Evolutionary conservation across 805 yeast species (phyloP).

Genomic region (Candida ulmi): DNA sequence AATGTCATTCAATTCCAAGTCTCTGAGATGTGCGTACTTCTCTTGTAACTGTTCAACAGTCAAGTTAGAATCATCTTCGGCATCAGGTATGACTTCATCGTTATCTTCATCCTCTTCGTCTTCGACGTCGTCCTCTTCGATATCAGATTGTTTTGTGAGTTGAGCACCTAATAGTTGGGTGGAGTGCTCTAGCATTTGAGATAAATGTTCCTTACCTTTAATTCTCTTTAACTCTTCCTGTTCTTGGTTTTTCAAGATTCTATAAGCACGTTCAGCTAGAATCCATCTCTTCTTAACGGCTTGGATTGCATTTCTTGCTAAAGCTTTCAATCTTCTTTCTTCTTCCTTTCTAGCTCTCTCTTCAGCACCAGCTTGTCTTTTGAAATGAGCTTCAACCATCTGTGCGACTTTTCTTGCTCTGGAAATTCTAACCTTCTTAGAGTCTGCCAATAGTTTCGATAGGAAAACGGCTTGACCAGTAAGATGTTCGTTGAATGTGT

Average conservation of each 20-base stretch:
- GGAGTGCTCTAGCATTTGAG: conserved; percentile 85
- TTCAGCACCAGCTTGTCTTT: conserved; percentile 80
- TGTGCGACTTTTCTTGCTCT: conserved; percentile 67
- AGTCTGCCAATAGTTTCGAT: conserved; percentile 63
- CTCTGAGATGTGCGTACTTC: conserved; percentile 21
- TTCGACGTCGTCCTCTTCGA: conserved; percentile 9
- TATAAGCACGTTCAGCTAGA: conserved; percentile 77
- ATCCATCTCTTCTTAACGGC: conserved; percentile 90
- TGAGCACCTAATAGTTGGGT: conserved; percentile 88
- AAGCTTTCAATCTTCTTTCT: conserved; percentile 58
- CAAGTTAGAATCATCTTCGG: conserved; percentile 23
- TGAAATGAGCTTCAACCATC: conserved; percentile 84
- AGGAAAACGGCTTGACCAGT: conserved; percentile 70
- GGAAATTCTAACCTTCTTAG: conserved; percentile 57
- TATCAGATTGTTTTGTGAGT: conserved; percentile 36
- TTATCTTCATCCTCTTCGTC: conserved; percentile 17
- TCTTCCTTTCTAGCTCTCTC: conserved; percentile 74
- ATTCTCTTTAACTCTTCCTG: conserved; percentile 73
- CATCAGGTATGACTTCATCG: conserved; percentile 28
- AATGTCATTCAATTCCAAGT: conserved; percentile 21
- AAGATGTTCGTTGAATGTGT: conserved; percentile 67
- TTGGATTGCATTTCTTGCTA: conserved; percentile 78
- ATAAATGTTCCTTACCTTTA: conserved; percentile 81
- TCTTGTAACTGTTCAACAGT: conserved; percentile 24
- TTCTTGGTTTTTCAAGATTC: conserved; percentile 67